A percentile compares a stretch with the other conserved stretches of the same genome.
These are phyloP conservation scores for Coemansia sp. DNA, from an alignment of 192 early-diverging fungal genomes.

Conservation along the genomic window DNA sequence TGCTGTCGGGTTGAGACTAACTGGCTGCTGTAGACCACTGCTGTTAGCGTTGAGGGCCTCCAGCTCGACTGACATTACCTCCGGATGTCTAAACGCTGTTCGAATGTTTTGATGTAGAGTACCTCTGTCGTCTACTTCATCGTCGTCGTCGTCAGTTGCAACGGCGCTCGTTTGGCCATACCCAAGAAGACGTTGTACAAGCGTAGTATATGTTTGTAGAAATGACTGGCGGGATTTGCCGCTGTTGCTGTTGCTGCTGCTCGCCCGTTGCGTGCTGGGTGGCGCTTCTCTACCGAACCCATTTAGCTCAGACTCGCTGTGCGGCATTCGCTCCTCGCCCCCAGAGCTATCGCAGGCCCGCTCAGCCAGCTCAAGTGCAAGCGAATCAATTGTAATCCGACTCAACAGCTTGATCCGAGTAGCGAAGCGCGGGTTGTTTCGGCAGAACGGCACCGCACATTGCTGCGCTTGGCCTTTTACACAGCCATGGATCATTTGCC, in stretches of 20 bases:
- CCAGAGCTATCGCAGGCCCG: constrained; percentile 4
- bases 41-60: constrained; percentile 2
- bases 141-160: not conserved
- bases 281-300: not conserved
- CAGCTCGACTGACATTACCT: not conserved
- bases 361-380: constrained; percentile 27
- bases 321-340: constrained; percentile 19
- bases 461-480: not conserved
- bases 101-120: not conserved
- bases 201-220: constrained; percentile 5
- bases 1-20: not conserved
- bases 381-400: not conserved
- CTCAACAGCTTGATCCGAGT: constrained; percentile 5
- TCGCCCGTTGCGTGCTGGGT: not conserved
- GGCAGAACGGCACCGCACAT: constrained; percentile 21
- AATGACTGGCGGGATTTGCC: not conserved
- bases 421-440: constrained; percentile 13
- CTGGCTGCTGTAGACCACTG: not conserved
- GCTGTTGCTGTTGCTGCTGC: not conserved
- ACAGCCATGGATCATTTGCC: constrained; percentile 25
- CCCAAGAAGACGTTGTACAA: constrained; percentile 11
- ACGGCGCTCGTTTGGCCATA: not conserved
- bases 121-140: not conserved
- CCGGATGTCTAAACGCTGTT: not conserved
- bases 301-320: constrained; percentile 1